These are phyloP conservation scores for Tylopilus sp. DNA, from an alignment of 768 basidiomycete species.

Conservation along the genomic window DNA sequence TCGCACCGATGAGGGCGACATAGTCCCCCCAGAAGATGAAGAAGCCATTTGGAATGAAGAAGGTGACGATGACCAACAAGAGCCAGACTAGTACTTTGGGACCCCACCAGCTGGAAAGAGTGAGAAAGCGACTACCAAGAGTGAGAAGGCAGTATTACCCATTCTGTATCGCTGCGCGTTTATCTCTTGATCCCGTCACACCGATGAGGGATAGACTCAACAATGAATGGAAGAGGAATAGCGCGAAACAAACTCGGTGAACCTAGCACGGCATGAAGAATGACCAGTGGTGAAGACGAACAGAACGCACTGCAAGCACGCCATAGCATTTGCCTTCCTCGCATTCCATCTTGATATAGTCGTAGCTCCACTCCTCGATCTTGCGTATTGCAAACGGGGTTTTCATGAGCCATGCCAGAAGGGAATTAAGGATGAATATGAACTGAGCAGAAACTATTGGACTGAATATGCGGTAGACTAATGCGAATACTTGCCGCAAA, in stretches of 20 bases:
- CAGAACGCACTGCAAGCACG: slow-evolving; percentile 75
- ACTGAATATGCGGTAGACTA: neutral
- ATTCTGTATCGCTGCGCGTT: slow-evolving; percentile 94
- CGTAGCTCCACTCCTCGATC: slow-evolving; percentile 90
- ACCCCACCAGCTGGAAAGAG: slow-evolving; percentile 85
- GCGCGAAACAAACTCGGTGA: slow-evolving; percentile 95
- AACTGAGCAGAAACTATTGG: slow-evolving; percentile 47
- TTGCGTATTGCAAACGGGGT: slow-evolving; percentile 81
- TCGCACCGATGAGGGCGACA: slow-evolving; percentile 85
- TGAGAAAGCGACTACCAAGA: slow-evolving; percentile 13
- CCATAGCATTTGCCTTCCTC: slow-evolving; percentile 92
- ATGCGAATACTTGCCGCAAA: slow-evolving; percentile 64
- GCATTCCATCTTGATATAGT: slow-evolving; percentile 99
- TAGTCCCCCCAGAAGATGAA: slow-evolving; percentile 99
- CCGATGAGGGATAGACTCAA: slow-evolving; percentile 79
- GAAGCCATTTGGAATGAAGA: slow-evolving; percentile 95
- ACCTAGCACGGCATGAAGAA: slow-evolving; percentile 44
- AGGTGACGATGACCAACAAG: slow-evolving; percentile 72
- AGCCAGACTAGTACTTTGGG: slow-evolving; percentile 93
- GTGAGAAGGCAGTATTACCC: slow-evolving; percentile 53
- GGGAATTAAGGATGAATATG: slow-evolving; percentile 93
- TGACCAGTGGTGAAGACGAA: neutral
- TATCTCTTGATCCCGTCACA: slow-evolving; percentile 85
- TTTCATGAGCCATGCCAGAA: slow-evolving; percentile 96
- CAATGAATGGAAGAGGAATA: slow-evolving; percentile 83